Base-by-base conservation (phyloP, 2,329 filamentous ascomycete species). In the Pseudogymnoascus sp. region DNA sequence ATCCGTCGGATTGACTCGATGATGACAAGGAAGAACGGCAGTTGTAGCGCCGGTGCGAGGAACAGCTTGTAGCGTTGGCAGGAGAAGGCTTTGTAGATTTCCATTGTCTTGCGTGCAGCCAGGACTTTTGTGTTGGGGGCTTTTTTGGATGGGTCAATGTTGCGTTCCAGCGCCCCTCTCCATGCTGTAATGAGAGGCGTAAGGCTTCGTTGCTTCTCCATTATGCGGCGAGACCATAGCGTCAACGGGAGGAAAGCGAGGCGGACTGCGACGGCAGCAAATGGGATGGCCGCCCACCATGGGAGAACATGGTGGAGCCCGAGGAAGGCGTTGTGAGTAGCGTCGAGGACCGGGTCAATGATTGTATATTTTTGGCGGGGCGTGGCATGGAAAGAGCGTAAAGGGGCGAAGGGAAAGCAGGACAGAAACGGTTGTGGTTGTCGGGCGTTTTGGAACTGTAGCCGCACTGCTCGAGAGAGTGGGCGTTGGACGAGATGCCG, bases 251-350 rank as follows among this genome's bases (percentile, higher is more conserved):
- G 71, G 58, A 84, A 69, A 6, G 74, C 61, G 16, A 71, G 74
- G 57, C 83, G 80, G 2, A 84, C 73, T 14, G 79, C 58, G 39
- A 85, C 67, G 3, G 83, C 82, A 3, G 80, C 76, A 60, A 83
- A 70, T 4, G 83, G 83, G 41, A 86, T 77, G 18, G 79, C 78
- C 11, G 75, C 73, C 6, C 72, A 78, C 83, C 83, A 86, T 60
- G 82, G 75, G 2, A 85, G 72, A 39, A 74, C 9, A 20, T 69
- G 69, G 67, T 85, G 81, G 73, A 91, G 66, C 25, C 73, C 66
- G 61, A 78, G 73, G 60, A 84, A 73, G 62, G 80, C 68, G 58
- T 71, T 70, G 64, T 81, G 77, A 2, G 80, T 76, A 30, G 74
- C 67, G 43, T 73, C 70, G 50, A 81, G 66, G 39, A 76, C 67